Evolutionary conservation across 2,329 filamentous ascomycete genomes (phyloP).

Genomic region (Alternaria hordeiaustralica): DNA sequence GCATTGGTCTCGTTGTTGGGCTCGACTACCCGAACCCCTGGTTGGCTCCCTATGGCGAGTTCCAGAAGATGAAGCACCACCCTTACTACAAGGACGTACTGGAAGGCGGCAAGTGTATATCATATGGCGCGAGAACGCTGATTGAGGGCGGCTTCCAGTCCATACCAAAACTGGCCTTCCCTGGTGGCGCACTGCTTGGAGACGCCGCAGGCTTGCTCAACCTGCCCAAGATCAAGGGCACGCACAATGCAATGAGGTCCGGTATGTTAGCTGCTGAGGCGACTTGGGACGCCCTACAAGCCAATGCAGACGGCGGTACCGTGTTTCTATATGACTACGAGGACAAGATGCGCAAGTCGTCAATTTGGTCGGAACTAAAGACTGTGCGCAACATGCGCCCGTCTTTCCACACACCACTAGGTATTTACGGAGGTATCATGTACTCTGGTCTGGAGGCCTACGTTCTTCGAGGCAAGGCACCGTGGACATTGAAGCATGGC

Average conservation of each 20-base stretch:
- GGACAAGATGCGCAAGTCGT: slow-evolving; percentile 80
- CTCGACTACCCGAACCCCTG: slow-evolving; percentile 97
- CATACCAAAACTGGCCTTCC: slow-evolving; percentile 96
- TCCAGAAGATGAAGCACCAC: slow-evolving; percentile 98
- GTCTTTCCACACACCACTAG: slow-evolving; percentile 86
- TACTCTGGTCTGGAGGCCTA: slow-evolving; percentile 95
- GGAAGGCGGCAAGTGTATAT: slow-evolving; percentile 97
- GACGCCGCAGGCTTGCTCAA: slow-evolving; percentile 97
- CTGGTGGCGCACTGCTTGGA: slow-evolving; percentile 91
- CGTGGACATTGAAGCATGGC: slow-evolving; percentile 92
- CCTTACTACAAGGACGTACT: slow-evolving; percentile 85
- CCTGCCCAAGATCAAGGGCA: slow-evolving; percentile 97
- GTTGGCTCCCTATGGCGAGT: slow-evolving; percentile 93
- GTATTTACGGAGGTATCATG: slow-evolving; percentile 85
- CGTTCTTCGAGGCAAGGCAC: slow-evolving; percentile 80
- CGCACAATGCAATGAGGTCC: slow-evolving; percentile 96
- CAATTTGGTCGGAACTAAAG: slow-evolving; percentile 92
- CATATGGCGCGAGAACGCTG: slow-evolving; percentile 89
- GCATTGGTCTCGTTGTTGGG: slow-evolving; percentile 87
- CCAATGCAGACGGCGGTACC: slow-evolving; percentile 65
- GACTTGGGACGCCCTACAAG: slow-evolving; percentile 75
- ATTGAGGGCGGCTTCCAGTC: slow-evolving; percentile 97
- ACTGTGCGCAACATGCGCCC: slow-evolving; percentile 98
- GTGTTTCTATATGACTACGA: slow-evolving; percentile 97
- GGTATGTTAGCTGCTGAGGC: slow-evolving; percentile 96